Evolutionary conservation across 352 stramenopile genomes (phyloP).

Genomic region (Phytophthora aleatoria): DNA sequence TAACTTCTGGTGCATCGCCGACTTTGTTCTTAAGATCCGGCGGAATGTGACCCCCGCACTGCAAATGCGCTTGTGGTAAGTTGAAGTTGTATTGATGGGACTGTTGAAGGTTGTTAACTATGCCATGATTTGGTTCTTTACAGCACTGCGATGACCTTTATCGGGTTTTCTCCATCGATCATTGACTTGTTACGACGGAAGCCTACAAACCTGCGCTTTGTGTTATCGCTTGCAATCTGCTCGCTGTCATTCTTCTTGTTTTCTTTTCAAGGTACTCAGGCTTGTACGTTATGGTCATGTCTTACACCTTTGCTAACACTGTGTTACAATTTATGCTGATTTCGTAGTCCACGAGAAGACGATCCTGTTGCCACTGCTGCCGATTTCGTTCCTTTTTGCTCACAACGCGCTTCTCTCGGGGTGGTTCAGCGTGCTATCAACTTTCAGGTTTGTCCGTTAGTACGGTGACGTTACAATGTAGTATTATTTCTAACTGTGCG

Average conservation of each 20-base stretch:
- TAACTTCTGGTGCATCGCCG: conserved; percentile 95
- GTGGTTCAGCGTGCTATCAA: conserved; percentile 83
- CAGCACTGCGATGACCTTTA: conserved; percentile 79
- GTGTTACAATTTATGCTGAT: neutral
- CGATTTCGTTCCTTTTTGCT: conserved; percentile 86
- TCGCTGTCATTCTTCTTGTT: conserved; percentile 96
- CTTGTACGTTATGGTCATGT: neutral
- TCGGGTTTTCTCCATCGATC: conserved; percentile 88
- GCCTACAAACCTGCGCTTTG: conserved; percentile 70
- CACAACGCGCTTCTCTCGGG: conserved; percentile 61
- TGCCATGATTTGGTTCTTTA: conserved; percentile 8
- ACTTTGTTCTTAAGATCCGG: conserved; percentile 80
- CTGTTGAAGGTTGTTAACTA: conserved; percentile 6
- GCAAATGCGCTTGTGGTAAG: conserved; percentile 81
- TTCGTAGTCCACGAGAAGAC: conserved; percentile 95
- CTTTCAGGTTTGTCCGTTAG: conserved; percentile 67
- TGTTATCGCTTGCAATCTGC: conserved; percentile 85
- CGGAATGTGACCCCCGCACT: conserved; percentile 46
- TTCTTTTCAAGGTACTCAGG: conserved; percentile 91
- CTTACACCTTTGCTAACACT: conserved; percentile 8
- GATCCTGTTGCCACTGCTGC: conserved; percentile 93
- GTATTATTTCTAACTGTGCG: neutral
- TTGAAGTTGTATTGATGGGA: neutral
- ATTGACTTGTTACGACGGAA: conserved; percentile 71
- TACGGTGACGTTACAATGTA: neutral